These are phyloP conservation scores for Pythium utonaiense DNA, from an alignment of 352 stramenopile species.

Conservation along the genomic window DNA sequence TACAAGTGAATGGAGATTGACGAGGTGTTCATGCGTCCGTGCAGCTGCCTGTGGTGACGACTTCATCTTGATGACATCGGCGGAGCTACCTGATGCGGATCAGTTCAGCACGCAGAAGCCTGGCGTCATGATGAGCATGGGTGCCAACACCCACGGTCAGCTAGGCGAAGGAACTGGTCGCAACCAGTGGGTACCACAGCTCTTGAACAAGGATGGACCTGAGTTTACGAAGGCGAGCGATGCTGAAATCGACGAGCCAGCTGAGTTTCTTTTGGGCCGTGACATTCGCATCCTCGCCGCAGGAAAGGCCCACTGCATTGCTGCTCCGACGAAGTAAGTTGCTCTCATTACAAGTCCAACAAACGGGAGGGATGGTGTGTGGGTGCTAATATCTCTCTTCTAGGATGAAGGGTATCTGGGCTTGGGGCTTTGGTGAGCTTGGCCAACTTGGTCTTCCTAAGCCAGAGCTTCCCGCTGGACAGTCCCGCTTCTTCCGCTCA, in stretches of 20 bases:
- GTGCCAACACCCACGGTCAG: conserved; percentile 65
- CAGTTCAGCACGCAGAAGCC: conserved; percentile 77
- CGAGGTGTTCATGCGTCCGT: neutral
- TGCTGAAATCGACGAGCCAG: conserved; percentile 56
- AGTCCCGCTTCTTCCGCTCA: conserved; percentile 79
- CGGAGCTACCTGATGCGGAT: conserved; percentile 55
- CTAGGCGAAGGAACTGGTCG: conserved; percentile 63
- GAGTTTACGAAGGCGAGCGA: conserved; percentile 51
- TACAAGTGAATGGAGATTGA: neutral
- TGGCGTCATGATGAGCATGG: conserved; percentile 81
- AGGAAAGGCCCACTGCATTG: conserved; percentile 57
- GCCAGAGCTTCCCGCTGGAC: conserved; percentile 36
- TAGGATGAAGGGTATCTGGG: conserved; percentile 69
- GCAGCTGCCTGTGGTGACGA: conserved; percentile 55
- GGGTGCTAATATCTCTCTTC: neutral
- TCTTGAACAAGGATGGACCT: conserved; percentile 67
- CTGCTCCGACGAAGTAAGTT: conserved; percentile 46
- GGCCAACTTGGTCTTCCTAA: conserved; percentile 71
- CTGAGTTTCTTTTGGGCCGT: conserved; percentile 68
- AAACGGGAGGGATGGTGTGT: neutral
- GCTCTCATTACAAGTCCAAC: neutral
- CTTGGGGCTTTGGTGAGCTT: conserved; percentile 68
- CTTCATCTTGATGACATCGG: conserved; percentile 72
- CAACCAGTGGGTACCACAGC: conserved; percentile 80
- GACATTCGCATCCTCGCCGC: conserved; percentile 57